These are phyloP conservation scores for Dicorynia guianensis DNA, from an alignment of 306 rosid species.

Conservation along the genomic window DNA sequence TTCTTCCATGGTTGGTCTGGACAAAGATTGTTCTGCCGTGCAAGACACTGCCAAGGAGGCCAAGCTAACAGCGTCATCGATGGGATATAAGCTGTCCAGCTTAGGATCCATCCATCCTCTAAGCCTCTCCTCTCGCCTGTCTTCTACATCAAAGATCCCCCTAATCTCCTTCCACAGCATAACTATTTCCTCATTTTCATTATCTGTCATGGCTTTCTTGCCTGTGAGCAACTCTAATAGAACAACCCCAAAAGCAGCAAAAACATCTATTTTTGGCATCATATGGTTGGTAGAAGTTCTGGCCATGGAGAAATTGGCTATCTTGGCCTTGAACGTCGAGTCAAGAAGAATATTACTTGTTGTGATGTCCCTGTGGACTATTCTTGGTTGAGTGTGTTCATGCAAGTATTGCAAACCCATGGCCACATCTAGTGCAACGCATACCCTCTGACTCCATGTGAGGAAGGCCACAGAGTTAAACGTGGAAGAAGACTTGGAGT, in stretches of 20 bases:
- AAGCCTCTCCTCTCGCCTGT: conserved; percentile 55
- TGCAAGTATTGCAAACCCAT: conserved; percentile 84
- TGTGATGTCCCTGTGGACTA: conserved; percentile 78
- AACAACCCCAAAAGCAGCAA: conserved; percentile 73
- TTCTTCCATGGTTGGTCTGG: conserved; percentile 66
- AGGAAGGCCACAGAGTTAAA: conserved; percentile 48
- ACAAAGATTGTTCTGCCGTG: conserved; percentile 58
- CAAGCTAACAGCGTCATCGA: conserved; percentile 64
- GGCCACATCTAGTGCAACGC: conserved; percentile 81
- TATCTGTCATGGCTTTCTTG: conserved; percentile 54
- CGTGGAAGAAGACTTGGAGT: conserved; percentile 38
- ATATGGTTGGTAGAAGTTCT: conserved; percentile 50
- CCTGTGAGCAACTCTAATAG: conserved; percentile 75
- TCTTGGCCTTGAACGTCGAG: conserved; percentile 72
- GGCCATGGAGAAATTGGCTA: conserved; percentile 78
- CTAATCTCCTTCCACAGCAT: conserved; percentile 73
- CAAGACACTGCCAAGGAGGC: conserved; percentile 64
- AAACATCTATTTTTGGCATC: conserved; percentile 70
- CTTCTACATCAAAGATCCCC: conserved; percentile 59
- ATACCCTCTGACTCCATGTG: conserved; percentile 75
- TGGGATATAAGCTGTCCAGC: conserved; percentile 52
- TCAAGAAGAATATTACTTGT: conserved; percentile 77
- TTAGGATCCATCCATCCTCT: conserved; percentile 73
- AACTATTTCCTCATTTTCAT: conserved; percentile 63
- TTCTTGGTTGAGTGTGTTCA: conserved; percentile 78